Evolutionary conservation across 805 yeast species (phyloP).

Genomic region (Metschnikowia lochheadii): DNA sequence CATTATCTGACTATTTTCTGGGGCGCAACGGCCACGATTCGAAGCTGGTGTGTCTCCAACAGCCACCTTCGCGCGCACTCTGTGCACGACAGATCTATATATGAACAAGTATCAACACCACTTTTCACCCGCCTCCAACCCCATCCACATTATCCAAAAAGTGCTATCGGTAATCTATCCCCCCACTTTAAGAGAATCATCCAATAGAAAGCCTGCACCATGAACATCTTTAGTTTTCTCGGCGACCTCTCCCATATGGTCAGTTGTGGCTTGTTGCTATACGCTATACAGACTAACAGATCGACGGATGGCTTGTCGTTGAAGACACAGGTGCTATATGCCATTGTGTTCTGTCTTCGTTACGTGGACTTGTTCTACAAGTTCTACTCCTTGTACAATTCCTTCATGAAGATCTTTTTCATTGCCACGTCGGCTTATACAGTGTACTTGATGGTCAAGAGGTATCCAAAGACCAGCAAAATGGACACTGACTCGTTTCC

Average conservation of each 20-base stretch:
- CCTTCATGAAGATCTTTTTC: constrained; percentile 77
- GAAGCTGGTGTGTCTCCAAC: background rate
- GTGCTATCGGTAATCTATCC: background rate
- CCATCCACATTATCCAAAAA: background rate
- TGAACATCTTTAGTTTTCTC: constrained; percentile 40
- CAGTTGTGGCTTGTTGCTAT: constrained; percentile 70
- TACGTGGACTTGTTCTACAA: constrained; percentile 60
- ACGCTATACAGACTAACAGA: constrained; percentile 57
- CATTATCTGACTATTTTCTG: background rate
- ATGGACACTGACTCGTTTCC: constrained; percentile 70
- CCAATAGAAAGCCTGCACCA: constrained; percentile 9
- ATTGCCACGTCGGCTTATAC: constrained; percentile 72
- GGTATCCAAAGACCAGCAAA: constrained; percentile 56
- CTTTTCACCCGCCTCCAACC: background rate
- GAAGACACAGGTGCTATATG: constrained; percentile 82
- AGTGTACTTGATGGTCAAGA: constrained; percentile 61
- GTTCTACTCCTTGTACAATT: constrained; percentile 67
- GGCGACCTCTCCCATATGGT: constrained; percentile 85
- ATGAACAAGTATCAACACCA: constrained; percentile 4
- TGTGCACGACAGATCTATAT: constrained; percentile 2
- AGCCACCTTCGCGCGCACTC: constrained; percentile 4
- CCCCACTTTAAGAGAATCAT: background rate
- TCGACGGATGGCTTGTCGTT: constrained; percentile 82
- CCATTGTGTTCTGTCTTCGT: constrained; percentile 66
- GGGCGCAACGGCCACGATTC: background rate